phyloP scores from a whole-genome alignment of 345 rosid species.

The Reutealis trisperma region DNA sequence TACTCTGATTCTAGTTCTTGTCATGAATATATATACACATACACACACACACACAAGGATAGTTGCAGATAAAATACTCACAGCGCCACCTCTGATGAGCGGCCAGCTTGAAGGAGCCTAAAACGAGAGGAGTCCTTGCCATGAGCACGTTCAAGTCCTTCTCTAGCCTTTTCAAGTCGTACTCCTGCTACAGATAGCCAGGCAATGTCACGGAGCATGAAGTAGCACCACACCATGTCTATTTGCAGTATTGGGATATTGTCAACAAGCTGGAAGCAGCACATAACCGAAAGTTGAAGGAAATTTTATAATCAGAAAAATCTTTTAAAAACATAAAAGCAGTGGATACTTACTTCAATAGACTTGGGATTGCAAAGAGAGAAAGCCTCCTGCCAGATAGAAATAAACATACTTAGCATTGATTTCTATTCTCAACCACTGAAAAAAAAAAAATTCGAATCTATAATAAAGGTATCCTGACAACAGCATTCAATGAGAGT shows the following conservation, averaged over 20 bases:
- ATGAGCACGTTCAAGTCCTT: constrained; percentile 85
- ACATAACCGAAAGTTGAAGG: constrained; percentile 11
- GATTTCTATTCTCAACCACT: background rate
- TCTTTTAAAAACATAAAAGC: constrained; percentile 3
- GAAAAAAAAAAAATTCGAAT: background rate
- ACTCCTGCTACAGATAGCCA: constrained; percentile 85
- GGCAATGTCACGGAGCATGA: constrained; percentile 82
- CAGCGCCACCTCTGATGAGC: constrained; percentile 77
- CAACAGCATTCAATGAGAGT: background rate
- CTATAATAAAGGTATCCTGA: background rate
- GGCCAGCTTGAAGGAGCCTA: constrained; percentile 80
- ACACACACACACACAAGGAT: no score
- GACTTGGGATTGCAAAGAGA: constrained; percentile 79
- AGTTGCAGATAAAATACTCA: constrained; percentile 33
- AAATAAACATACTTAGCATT: constrained; percentile 12
- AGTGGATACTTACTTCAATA: constrained; percentile 58
- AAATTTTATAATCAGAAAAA: background rate
- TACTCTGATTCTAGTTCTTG: background rate
- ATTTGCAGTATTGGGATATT: constrained; percentile 89
- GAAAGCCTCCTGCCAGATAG: constrained; percentile 70
- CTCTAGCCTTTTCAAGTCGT: constrained; percentile 82
- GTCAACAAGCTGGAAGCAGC: constrained; percentile 66
- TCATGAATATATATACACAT: background rate
- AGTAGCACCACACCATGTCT: constrained; percentile 98
- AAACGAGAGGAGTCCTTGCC: constrained; percentile 89